phyloP scores from a whole-genome alignment of 2,329 filamentous ascomycete genomes.

The Fusarium setosum region DNA sequence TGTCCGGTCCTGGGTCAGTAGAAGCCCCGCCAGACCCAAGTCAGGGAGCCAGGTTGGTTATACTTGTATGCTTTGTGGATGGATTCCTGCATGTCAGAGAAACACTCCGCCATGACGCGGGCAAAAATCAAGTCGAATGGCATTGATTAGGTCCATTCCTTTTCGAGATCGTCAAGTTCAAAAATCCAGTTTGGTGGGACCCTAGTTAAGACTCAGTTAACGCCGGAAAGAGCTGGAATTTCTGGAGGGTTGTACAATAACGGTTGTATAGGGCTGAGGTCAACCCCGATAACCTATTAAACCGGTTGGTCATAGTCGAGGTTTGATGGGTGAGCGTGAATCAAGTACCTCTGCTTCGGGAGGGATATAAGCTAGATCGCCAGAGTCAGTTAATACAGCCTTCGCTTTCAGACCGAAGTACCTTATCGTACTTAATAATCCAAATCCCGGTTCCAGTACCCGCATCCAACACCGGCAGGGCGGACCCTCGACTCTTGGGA shows the following conservation, averaged over 20 bases:
- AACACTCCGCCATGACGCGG: conserved; percentile 8
- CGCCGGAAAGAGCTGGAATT: too few relatives aligned
- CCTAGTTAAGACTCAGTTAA: not conserved
- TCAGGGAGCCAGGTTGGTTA: not conserved
- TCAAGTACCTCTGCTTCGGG: conserved; percentile 8
- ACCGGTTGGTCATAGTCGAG: too few relatives aligned
- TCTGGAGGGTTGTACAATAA: not conserved
- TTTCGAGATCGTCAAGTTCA: not conserved
- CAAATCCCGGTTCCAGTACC: conserved; percentile 15
- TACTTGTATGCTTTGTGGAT: conserved; percentile 9
- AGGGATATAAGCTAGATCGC: conserved; percentile 2
- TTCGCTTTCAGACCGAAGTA: not conserved
- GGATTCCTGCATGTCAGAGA: conserved; percentile 8
- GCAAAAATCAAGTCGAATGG: conserved; percentile 13
- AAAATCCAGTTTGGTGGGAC: conserved; percentile 15
- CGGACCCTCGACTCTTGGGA: not conserved
- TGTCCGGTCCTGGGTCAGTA: too few relatives aligned
- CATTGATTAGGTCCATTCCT: conserved; percentile 7
- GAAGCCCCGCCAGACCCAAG: not conserved
- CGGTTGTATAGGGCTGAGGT: conserved; percentile 18
- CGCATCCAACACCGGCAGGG: conserved; percentile 5
- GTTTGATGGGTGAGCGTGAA: too few relatives aligned
- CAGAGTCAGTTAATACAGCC: not conserved
- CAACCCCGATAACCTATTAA: conserved; percentile 11
- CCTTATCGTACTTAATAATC: conserved; percentile 9